Evolutionary conservation across 805 yeast genomes (phyloP).

Genomic region (Saturnispora dispora): DNA sequence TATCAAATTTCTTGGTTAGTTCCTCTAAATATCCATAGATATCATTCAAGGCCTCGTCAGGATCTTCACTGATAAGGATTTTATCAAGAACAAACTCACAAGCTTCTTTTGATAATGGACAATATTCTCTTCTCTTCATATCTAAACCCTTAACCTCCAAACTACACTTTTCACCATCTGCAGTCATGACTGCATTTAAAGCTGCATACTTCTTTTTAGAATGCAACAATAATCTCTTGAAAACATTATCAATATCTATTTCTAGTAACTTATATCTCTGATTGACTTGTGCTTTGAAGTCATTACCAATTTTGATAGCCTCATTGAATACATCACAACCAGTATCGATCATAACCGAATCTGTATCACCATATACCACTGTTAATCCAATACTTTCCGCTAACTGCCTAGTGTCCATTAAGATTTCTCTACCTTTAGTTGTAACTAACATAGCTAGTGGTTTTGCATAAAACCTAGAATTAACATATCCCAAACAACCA

Average conservation of each 20-base stretch:
- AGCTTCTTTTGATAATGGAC: constrained; percentile 84
- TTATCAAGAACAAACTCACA: constrained; percentile 68
- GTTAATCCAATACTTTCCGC: constrained; percentile 78
- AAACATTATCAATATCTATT: constrained; percentile 91
- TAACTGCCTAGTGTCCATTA: constrained; percentile 84
- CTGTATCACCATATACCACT: constrained; percentile 97
- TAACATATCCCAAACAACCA: constrained; percentile 91
- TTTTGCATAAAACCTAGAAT: constrained; percentile 89
- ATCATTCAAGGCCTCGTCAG: constrained; percentile 64
- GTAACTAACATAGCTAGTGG: constrained; percentile 95
- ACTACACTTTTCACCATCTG: constrained; percentile 43
- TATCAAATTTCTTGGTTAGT: constrained; percentile 46
- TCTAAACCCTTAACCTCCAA: constrained; percentile 95
- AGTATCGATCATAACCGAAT: constrained; percentile 97
- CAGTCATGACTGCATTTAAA: constrained; percentile 42
- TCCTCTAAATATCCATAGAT: constrained; percentile 65
- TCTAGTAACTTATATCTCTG: constrained; percentile 82
- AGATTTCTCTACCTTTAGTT: constrained; percentile 88
- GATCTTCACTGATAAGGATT: constrained; percentile 62
- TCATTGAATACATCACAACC: constrained; percentile 59
- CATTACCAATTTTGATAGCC: constrained; percentile 75
- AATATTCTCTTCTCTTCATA: constrained; percentile 93
- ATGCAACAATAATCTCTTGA: constrained; percentile 72
- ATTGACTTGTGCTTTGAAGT: constrained; percentile 77
- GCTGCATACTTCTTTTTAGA: constrained; percentile 99